Evolutionary conservation across 2,329 filamentous ascomycete species (phyloP), one percentile per base, ranked within the genome.

Genomic region (Dactylellina cionopaga): DNA sequence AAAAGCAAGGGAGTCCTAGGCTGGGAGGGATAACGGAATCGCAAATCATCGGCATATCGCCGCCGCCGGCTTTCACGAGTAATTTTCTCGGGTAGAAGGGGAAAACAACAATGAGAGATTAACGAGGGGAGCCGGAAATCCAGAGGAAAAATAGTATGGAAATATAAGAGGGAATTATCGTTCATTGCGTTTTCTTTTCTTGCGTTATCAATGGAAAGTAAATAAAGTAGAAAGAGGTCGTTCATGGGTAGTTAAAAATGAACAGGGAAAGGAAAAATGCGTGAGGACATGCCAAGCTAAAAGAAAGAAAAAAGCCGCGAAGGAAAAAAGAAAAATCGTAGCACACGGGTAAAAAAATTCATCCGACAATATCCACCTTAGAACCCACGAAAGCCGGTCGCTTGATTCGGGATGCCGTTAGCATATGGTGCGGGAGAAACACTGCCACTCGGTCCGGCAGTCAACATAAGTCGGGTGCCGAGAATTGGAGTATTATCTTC

Each of bases 401-500:
- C 86, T 83, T 97, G 93, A 68, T 93, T 90, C 69, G 90, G 89
- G 78, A 97, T 92, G 65, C 94, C 94, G 79, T 97, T 98, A 19
- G 91, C 85, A 79, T 95, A 91, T 51, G 86, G 86, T 2, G 90
- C 88, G 54, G 87, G 86, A 7, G 90, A 89, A 62, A 80, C 80
- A 62, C 78, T 80, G 75, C 84, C 81, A 79, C 84, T 84, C 22
- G 94, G 92, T 7, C 93, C 95, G 78, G 96, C 92, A 35, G 95
- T 99, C 77, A 99, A 90, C 93, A 99, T 96, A 56, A 99, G 86
- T 58, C 95, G 89, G 74, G 88, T 90, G 59, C 94, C 93, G 24
- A 99, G 87, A 78, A 99, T 98, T 3, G 95, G 95, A 0, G 92
- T 93, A 81, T 91, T 94, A 79, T 96, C 92, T 79, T 98, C 93